Conservation (phyloP, 306 rosid genomes). For the Benincasa hispida region DNA sequence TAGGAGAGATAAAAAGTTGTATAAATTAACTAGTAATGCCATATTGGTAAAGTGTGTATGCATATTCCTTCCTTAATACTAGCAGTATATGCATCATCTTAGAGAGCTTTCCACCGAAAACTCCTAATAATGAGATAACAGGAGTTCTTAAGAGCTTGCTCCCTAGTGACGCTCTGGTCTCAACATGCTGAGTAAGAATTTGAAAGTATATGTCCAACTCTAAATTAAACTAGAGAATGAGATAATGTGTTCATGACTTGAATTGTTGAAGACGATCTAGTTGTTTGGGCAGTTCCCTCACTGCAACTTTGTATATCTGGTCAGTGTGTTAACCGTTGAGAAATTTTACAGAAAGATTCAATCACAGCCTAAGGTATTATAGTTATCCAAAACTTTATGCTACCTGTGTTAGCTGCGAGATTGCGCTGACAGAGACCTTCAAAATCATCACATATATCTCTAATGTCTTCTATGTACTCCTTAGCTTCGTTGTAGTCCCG, state of each 20-base stretch:
- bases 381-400: background rate
- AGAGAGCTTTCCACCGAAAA: background rate
- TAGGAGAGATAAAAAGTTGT: conserved; percentile 14
- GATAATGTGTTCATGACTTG: background rate
- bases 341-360: background rate
- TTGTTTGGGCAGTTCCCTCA: background rate
- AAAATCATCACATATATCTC: conserved; percentile 75
- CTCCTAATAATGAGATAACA: background rate
- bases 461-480: conserved; percentile 89
- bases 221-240: background rate
- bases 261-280: background rate
- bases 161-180: background rate
- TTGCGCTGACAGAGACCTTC: conserved; percentile 96
- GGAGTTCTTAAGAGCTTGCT: background rate
- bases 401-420: conserved; percentile 82
- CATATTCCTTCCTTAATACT: background rate
- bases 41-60: background rate
- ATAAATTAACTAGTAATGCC: background rate
- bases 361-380: too few relatives aligned
- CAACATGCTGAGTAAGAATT: background rate
- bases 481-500: conserved; percentile 78
- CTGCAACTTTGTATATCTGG: background rate
- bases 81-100: background rate
- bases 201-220: background rate
- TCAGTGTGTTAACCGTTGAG: background rate